These are phyloP conservation scores for Pythium insidiosum DNA, from an alignment of 352 stramenopile genomes.

Conservation along the genomic window DNA sequence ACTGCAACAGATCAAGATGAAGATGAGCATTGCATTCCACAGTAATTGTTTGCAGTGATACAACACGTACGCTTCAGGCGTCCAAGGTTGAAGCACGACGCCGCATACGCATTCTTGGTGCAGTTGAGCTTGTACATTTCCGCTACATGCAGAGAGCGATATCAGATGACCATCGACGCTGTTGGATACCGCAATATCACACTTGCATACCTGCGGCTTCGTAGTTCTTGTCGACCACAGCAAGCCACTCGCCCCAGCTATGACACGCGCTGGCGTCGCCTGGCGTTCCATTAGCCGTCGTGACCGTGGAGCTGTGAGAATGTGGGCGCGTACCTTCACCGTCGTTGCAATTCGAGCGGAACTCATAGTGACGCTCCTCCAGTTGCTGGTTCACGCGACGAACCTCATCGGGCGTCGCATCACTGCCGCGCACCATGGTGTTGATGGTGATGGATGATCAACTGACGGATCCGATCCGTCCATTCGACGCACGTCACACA, in stretches of 20 bases:
- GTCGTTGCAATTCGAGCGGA: conserved; percentile 81
- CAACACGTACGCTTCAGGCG: conserved; percentile 58
- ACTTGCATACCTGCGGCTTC: conserved; percentile 42
- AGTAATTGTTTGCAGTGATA: neutral
- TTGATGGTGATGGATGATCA: neutral
- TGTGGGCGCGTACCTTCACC: conserved; percentile 32
- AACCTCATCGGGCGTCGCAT: conserved; percentile 47
- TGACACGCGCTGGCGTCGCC: conserved; percentile 81
- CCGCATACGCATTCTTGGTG: conserved; percentile 66
- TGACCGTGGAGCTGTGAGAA: neutral
- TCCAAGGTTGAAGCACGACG: conserved; percentile 85
- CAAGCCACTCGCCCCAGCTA: conserved; percentile 82
- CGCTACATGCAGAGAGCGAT: conserved; percentile 16
- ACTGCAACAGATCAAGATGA: conserved; percentile 23
- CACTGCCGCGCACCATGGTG: conserved; percentile 15
- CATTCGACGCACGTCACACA: too few species aligned
- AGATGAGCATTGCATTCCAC: neutral
- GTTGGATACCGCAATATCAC: too few species aligned
- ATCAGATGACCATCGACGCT: neutral
- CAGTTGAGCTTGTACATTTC: conserved; percentile 82
- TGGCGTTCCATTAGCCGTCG: neutral
- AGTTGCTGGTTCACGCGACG: conserved; percentile 77
- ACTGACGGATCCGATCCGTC: neutral
- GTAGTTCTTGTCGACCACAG: conserved; percentile 86
- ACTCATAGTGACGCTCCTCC: conserved; percentile 83